A percentile compares a stretch with the other conserved stretches of the same genome.
Evolutionary conservation across 768 basidiomycete genomes (phyloP).

Genomic region (Suillus luteus): DNA sequence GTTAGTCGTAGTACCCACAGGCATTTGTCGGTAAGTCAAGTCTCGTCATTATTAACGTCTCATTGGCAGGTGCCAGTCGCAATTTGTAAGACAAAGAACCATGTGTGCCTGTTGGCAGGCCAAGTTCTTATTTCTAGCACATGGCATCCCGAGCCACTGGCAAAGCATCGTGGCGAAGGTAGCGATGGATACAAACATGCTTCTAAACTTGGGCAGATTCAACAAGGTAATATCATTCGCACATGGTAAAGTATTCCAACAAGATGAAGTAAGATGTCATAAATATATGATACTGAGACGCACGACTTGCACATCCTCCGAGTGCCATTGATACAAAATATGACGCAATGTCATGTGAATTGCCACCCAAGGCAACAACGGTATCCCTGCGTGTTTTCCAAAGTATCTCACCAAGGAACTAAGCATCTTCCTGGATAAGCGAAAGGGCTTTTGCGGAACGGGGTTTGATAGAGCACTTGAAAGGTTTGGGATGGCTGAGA

Average conservation of each 20-base stretch:
- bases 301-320: background rate
- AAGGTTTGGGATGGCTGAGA: conserved; percentile 20
- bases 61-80: background rate
- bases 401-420: background rate
- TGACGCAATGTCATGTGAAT: background rate
- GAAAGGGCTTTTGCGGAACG: conserved; percentile 50
- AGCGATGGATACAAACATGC: background rate
- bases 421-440: conserved; percentile 45
- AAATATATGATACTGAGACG: background rate
- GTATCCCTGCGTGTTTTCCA: background rate
- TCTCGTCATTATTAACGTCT: background rate
- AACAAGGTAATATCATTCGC: background rate
- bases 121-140: background rate
- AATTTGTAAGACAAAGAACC: background rate
- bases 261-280: conserved; percentile 5
- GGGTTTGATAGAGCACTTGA: conserved; percentile 54
- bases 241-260: conserved; percentile 4
- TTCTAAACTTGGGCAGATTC: background rate
- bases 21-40: background rate
- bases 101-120: background rate
- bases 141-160: background rate
- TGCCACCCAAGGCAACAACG: background rate
- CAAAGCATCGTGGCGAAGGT: background rate
- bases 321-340: background rate
- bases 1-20: background rate